Evolutionary conservation across 2,329 filamentous ascomycete genomes (phyloP).

Genomic region (Bipolaris victoriae): DNA sequence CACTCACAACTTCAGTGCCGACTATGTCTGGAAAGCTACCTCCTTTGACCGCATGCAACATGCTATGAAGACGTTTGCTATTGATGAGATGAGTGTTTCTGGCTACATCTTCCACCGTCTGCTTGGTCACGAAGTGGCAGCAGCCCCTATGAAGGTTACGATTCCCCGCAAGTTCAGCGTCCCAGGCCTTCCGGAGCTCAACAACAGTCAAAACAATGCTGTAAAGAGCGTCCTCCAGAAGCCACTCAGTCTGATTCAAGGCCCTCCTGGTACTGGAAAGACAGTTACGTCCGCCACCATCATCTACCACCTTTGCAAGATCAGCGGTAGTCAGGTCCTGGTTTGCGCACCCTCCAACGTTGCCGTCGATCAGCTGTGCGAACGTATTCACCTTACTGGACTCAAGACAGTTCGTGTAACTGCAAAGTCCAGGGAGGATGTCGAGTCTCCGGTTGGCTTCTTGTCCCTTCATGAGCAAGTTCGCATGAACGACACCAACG

Average conservation of each 20-base stretch:
- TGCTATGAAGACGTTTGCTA: constrained; percentile 98
- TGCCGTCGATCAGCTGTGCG: constrained; percentile 95
- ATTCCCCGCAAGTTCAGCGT: constrained; percentile 97
- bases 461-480: constrained; percentile 96
- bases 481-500: constrained; percentile 94
- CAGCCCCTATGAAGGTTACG: constrained; percentile 92
- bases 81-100: constrained; percentile 97
- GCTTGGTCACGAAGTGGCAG: constrained; percentile 90
- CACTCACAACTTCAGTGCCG: constrained; percentile 96
- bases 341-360: constrained; percentile 99
- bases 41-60: constrained; percentile 99
- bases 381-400: constrained; percentile 92
- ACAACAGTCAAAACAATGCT: constrained; percentile 92
- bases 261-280: constrained; percentile 95
- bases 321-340: constrained; percentile 91
- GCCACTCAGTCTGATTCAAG: constrained; percentile 93
- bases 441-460: constrained; percentile 97
- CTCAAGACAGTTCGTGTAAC: constrained; percentile 97
- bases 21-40: constrained; percentile 99
- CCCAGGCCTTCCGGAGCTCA: constrained; percentile 90
- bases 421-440: constrained; percentile 98
- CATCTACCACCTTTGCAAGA: constrained; percentile 95
- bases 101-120: constrained; percentile 98
- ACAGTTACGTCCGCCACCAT: constrained; percentile 98
- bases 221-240: constrained; percentile 95